Evolutionary conservation across 495 filamentous ascomycete species (phyloP), one percentile per base, ranked within the genome.

Genomic region (Xylaria bambusicola): DNA sequence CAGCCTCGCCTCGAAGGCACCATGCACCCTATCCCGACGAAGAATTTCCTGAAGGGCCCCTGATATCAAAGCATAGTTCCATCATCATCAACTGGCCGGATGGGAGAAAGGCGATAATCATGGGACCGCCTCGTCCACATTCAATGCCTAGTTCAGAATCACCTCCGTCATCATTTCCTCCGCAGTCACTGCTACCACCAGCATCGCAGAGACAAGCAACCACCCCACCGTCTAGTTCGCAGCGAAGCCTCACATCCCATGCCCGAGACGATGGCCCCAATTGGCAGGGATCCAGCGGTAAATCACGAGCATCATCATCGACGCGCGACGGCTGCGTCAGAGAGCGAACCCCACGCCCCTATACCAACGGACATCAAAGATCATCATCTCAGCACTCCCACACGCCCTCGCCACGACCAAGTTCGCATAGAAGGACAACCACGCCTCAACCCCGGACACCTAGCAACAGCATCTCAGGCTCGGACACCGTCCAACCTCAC

Each of bases 41-140:
- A 15, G 56, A 26, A 12, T 12, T 18, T 9, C n/a, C 24, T 33
- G 8, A n/a, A 33, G 6, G 7, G 0, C 35, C 40, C 44, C 7
- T 18, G 49, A 17, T 23, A 48, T 27, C 44, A 48, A 17, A 48
- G 49, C 29, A n/a, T n/a, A 53, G 48, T n/a, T 38, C 40, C 49
- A 40, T 60, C 6, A 48, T 21, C 6, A 46, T 60, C 31, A 40
- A 47, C 2, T 52, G 42, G 35, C 53, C 57, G n/a, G 57, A 60
- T 21, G 57, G 49, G n/a, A 47, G 57, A 24, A 38, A 29, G 21
- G 23, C 51, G 12, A 33, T 60, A 26, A 36, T 60, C 29, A 8
- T 52, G 0, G 17, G 49, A 2, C 49, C 49, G 1, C 41, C 41
- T 44, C 41, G 17, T 44, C 17, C 41, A 17, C 41, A 20, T 2